phyloP scores from a whole-genome alignment of 1,284 basidiomycete genomes.

The Cutaneotrichosporon sp. region DNA sequence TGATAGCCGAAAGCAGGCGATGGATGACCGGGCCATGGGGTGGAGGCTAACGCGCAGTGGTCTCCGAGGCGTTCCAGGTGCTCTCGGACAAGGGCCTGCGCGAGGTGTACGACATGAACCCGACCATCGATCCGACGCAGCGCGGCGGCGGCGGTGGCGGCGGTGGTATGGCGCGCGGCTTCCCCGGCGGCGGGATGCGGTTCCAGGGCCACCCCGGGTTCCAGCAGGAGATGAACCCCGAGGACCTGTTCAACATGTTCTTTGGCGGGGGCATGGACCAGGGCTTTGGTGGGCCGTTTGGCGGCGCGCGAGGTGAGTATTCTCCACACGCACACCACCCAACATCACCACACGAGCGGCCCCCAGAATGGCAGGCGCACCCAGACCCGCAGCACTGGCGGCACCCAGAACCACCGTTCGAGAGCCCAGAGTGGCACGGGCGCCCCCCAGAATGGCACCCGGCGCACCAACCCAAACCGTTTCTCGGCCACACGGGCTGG shows the following conservation, averaged over 20 bases:
- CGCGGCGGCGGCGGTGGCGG: conserved; percentile 62
- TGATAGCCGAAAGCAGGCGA: too few relatives aligned
- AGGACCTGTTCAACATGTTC: conserved; percentile 99
- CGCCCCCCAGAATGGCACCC: neutral
- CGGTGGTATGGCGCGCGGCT: conserved; percentile 52
- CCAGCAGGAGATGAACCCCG: conserved; percentile 86
- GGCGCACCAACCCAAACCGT: neutral
- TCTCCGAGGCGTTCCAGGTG: conserved; percentile 96
- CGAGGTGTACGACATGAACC: conserved; percentile 82
- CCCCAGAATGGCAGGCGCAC: neutral
- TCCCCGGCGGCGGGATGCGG: conserved; percentile 35
- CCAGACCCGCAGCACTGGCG: neutral
- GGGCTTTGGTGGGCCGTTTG: conserved; percentile 60
- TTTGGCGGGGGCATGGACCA: conserved; percentile 72
- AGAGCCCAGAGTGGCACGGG: neutral
- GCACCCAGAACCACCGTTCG: neutral
- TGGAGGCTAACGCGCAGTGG: conserved; percentile 64
- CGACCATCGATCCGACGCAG: conserved; percentile 85
- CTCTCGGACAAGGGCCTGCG: conserved; percentile 92
- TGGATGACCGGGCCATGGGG: too few relatives aligned
- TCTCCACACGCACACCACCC: neutral
- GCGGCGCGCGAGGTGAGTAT: conserved; percentile 45
- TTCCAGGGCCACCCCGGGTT: conserved; percentile 56
- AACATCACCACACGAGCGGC: neutral
- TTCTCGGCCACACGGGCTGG: neutral